phyloP scores from a whole-genome alignment of 2,329 filamentous ascomycete species.

The Amauroascus niger region DNA sequence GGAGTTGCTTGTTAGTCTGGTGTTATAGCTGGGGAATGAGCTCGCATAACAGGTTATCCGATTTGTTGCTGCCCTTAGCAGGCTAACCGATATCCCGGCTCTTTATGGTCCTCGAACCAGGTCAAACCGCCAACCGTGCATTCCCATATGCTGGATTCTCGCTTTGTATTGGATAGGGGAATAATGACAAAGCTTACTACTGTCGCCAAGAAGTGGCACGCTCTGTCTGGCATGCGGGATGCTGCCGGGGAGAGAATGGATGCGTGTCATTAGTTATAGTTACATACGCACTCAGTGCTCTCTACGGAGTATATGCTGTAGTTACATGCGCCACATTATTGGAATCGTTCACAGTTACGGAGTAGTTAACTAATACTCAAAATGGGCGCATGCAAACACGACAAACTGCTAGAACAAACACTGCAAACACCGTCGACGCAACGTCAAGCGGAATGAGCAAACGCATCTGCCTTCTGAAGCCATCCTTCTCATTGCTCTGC shows the following conservation, averaged over 20 bases:
- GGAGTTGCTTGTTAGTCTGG: too few species aligned
- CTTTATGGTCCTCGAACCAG: neutral
- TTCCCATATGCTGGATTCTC: neutral
- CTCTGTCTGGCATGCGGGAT: neutral
- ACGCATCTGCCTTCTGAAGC: neutral
- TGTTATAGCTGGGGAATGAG: neutral
- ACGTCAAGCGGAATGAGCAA: neutral
- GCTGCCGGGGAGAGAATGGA: neutral
- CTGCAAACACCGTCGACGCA: neutral
- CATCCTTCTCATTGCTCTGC: neutral
- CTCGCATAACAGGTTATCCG: neutral
- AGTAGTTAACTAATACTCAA: too few species aligned
- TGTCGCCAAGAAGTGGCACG: neutral
- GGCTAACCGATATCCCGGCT: neutral
- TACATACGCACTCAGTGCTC: too few species aligned
- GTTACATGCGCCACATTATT: too few species aligned
- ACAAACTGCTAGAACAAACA: neutral
- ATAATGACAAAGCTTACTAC: neutral
- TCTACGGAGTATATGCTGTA: too few species aligned
- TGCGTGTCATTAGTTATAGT: too few species aligned
- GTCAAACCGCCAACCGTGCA: neutral
- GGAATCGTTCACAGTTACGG: too few species aligned
- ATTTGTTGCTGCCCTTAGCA: neutral
- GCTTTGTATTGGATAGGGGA: neutral
- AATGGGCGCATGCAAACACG: neutral